Percentiles rank a stretch among this genome's conserved stretches.
Conservation (phyloP, 2,329 filamentous ascomycete genomes). For the Fusarium sublunatum region DNA sequence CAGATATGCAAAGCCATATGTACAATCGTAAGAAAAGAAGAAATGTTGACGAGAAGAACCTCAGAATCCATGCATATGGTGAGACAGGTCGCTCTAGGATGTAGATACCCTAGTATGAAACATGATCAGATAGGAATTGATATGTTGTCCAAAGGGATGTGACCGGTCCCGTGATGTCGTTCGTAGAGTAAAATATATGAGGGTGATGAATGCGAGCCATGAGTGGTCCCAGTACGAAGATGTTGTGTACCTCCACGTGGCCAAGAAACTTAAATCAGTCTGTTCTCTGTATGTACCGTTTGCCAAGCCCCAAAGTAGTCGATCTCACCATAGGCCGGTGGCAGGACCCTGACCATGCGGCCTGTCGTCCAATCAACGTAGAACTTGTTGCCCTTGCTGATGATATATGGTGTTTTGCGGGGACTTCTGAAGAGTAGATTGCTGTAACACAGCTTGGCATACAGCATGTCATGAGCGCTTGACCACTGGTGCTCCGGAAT, state of each 20-base stretch:
- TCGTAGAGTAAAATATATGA: neutral
- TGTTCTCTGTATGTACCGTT: conserved; percentile 62
- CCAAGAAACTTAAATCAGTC: conserved; percentile 52
- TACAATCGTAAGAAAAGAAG: conserved; percentile 34
- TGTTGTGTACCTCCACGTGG: conserved; percentile 12
- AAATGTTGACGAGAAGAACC: conserved; percentile 5
- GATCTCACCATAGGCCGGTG: conserved; percentile 65
- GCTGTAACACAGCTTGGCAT: conserved; percentile 70
- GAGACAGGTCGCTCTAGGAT: conserved; percentile 20
- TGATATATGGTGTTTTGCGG: conserved; percentile 67
- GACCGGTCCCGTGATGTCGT: conserved; percentile 14
- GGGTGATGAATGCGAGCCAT: neutral
- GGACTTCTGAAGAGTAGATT: conserved; percentile 67
- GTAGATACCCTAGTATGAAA: conserved; percentile 12
- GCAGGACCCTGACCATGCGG: conserved; percentile 63
- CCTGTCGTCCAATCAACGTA: conserved; percentile 70
- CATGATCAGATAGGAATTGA: neutral
- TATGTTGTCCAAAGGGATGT: conserved; percentile 21
- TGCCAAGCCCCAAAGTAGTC: conserved; percentile 63
- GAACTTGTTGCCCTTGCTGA: conserved; percentile 68
- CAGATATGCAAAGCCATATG: conserved; percentile 42
- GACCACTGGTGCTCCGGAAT: conserved; percentile 66
- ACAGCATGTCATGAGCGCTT: conserved; percentile 66
- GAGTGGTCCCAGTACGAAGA: neutral
- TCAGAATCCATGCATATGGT: conserved; percentile 4